Percentiles rank a stretch among this genome's conserved stretches.
Evolutionary conservation across 495 filamentous ascomycete genomes (phyloP).

Genomic region (Podospora sp.): DNA sequence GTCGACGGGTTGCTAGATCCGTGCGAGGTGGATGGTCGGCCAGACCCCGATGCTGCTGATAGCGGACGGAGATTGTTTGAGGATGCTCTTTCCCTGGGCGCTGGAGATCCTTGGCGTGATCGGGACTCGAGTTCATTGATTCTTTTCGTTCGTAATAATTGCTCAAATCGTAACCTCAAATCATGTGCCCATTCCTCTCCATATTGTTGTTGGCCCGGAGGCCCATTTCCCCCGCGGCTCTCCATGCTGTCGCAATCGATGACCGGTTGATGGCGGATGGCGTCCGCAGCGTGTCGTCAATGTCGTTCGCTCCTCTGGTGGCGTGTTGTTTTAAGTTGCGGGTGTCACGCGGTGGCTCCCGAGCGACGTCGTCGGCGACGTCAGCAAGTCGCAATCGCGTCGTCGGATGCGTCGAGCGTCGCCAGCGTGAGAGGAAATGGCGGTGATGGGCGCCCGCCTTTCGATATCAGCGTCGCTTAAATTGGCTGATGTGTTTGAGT

Average conservation of each 20-base stretch:
- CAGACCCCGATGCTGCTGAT: conserved; percentile 41
- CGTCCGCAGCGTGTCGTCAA: conserved; percentile 14
- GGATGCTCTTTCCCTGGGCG: conserved; percentile 51
- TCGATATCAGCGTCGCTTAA: conserved; percentile 16
- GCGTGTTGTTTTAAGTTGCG: conserved; percentile 8
- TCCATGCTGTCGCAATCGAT: conserved; percentile 28
- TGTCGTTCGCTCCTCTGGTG: conserved; percentile 12
- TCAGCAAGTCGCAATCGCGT: conserved; percentile 20
- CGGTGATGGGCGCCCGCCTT: neutral
- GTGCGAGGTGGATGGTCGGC: conserved; percentile 47
- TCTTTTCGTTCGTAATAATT: conserved; percentile 73
- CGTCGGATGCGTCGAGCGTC: conserved; percentile 5
- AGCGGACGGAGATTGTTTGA: conserved; percentile 45
- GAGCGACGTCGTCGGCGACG: conserved; percentile 20
- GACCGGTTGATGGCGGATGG: conserved; percentile 8
- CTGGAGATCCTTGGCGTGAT: conserved; percentile 57
- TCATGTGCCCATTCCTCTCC: conserved; percentile 58
- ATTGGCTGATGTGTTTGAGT: conserved; percentile 14
- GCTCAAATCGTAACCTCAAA: conserved; percentile 67
- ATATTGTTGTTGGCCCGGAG: conserved; percentile 39
- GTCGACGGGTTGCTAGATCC: conserved; percentile 32
- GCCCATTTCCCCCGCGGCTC: conserved; percentile 25
- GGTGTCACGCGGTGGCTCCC: conserved; percentile 1
- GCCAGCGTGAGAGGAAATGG: conserved; percentile 8
- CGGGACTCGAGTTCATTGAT: conserved; percentile 70